Evolutionary conservation across 768 basidiomycete species (phyloP).

Genomic region (Lentinula sp.): DNA sequence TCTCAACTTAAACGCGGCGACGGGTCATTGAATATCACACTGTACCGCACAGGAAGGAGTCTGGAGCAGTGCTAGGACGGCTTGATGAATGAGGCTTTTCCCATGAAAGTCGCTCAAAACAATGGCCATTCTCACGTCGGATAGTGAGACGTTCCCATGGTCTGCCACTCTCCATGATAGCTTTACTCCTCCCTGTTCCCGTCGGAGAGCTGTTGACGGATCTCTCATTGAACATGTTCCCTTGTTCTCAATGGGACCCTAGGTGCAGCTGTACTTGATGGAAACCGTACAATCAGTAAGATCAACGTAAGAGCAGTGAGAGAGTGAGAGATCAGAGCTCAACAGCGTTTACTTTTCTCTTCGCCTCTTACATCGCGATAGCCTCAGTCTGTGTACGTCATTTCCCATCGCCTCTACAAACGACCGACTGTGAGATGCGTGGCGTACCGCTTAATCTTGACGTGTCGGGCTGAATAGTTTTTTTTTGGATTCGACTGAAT

Average conservation of each 20-base stretch:
- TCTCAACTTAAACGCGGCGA: neutral
- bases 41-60: neutral
- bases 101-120: conserved; percentile 1
- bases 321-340: too few relatives aligned
- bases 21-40: neutral
- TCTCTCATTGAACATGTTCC: neutral
- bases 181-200: neutral
- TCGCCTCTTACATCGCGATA: too few relatives aligned
- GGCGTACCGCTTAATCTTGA: neutral
- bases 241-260: neutral
- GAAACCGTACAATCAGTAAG: neutral
- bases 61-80: neutral
- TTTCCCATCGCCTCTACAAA: neutral
- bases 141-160: conserved; percentile 2
- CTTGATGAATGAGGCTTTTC: neutral
- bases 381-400: neutral
- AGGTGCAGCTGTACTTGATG: neutral
- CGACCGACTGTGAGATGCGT: neutral
- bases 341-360: too few relatives aligned
- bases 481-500: neutral
- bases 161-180: neutral
- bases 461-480: neutral
- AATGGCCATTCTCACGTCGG: conserved; percentile 7
- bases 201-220: conserved; percentile 3
- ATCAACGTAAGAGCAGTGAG: neutral